Conservation (phyloP, 176 grass and related monocot genomes). For the Neostapfia colusana region DNA sequence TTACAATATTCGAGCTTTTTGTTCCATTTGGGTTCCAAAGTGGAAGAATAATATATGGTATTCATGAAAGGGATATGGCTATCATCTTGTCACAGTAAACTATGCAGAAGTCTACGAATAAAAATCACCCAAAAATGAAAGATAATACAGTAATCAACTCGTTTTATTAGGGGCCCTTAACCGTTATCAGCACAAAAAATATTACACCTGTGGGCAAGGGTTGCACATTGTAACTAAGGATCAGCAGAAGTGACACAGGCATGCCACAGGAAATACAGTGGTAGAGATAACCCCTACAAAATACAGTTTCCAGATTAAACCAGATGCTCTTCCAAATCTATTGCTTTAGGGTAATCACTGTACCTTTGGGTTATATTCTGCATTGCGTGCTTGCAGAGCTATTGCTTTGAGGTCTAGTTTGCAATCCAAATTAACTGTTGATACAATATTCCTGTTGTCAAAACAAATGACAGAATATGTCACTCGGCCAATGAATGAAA, state of each 20-base stretch:
- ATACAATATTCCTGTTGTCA: constrained; percentile 80
- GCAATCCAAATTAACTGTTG: constrained; percentile 96
- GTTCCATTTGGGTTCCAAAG: neutral
- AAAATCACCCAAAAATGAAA: neutral
- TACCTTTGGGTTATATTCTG: constrained; percentile 98
- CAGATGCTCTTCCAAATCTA: neutral
- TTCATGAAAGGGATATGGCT: neutral
- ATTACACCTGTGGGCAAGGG: neutral
- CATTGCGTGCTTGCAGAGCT: constrained; percentile 92
- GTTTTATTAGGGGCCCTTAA: neutral
- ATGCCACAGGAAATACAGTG: neutral
- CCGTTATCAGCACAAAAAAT: neutral
- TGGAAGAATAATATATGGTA: neutral
- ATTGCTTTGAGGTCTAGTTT: constrained; percentile 94
- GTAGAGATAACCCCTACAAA: neutral
- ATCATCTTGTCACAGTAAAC: neutral
- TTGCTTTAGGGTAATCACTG: neutral
- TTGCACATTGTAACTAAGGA: neutral
- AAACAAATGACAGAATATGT: neutral
- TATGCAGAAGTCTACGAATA: neutral
- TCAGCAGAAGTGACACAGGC: neutral
- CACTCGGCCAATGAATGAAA: neutral
- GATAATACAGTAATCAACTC: neutral
- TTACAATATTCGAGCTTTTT: no score
- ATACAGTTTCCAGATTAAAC: neutral